A percentile compares a stretch with the other conserved stretches of the same genome.
phyloP scores from a whole-genome alignment of 208 protist species.

The Crithidia thermophila region DNA sequence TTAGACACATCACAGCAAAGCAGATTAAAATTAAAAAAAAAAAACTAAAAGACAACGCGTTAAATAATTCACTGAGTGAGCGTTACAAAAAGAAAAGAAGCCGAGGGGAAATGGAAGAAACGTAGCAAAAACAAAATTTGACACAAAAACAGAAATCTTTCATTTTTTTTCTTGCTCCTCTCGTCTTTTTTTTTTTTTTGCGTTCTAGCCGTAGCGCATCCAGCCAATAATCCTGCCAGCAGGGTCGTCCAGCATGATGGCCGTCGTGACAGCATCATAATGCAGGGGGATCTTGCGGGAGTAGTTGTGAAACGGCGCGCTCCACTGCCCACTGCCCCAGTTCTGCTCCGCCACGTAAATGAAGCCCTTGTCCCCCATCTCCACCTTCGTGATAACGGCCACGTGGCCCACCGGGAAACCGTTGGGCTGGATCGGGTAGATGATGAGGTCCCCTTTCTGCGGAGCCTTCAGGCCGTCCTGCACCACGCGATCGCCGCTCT shows the following conservation, averaged over 20 bases:
- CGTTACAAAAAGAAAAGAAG: too few relatives aligned
- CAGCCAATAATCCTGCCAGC: constrained; percentile 33
- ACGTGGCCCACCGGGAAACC: constrained; percentile 78
- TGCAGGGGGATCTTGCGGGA: constrained; percentile 21
- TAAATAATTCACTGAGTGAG: too few relatives aligned
- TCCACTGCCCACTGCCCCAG: constrained; percentile 69
- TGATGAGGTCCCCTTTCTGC: constrained; percentile 62
- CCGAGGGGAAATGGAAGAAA: too few relatives aligned
- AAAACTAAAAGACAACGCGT: too few relatives aligned
- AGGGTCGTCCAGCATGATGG: constrained; percentile 25
- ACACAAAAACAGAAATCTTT: too few relatives aligned
- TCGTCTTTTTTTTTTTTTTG: too few relatives aligned
- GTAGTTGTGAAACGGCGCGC: constrained; percentile 67
- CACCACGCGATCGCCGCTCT: constrained; percentile 27
- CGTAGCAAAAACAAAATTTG: background rate
- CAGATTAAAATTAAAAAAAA: too few relatives aligned
- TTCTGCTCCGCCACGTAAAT: constrained; percentile 87
- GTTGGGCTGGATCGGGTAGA: constrained; percentile 40
- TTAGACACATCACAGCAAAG: too few relatives aligned
- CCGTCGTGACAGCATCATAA: background rate
- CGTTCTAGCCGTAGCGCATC: constrained; percentile 39
- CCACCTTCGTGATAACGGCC: constrained; percentile 66
- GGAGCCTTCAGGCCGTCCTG: constrained; percentile 28
- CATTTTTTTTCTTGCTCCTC: too few relatives aligned
- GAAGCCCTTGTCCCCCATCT: background rate